phyloP scores from a whole-genome alignment of 176 grass and related monocot genomes.

The Otatea glauca region DNA sequence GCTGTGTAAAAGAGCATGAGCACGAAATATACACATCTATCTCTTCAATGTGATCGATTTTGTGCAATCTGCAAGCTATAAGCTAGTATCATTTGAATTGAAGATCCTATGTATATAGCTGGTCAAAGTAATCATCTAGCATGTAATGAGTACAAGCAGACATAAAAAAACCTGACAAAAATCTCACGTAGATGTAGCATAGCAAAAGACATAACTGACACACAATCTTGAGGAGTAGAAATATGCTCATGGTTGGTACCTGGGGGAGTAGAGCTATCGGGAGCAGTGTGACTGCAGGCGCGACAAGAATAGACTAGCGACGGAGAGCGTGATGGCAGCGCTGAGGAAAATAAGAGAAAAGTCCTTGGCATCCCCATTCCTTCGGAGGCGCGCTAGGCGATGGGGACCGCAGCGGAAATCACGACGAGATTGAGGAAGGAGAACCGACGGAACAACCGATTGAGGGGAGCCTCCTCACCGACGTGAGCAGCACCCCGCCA shows the following conservation, averaged over 20 bases:
- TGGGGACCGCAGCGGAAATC: no score
- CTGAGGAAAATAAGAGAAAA: slow-evolving; percentile 60
- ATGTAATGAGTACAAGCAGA: neutral
- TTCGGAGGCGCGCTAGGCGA: neutral
- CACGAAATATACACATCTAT: no score
- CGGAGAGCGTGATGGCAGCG: slow-evolving; percentile 62
- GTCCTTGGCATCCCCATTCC: slow-evolving; percentile 41
- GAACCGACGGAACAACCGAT: no score
- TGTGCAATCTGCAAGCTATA: no score
- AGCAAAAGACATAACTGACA: neutral
- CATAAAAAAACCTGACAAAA: slow-evolving; percentile 7
- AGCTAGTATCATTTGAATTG: no score
- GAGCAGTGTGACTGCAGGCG: slow-evolving; percentile 46
- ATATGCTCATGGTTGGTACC: slow-evolving; percentile 39
- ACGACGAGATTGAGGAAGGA: no score
- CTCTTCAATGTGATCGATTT: no score
- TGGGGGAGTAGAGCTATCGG: slow-evolving; percentile 22
- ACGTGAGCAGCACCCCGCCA: no score
- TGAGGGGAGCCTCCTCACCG: no score
- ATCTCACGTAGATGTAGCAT: neutral
- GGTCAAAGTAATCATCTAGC: slow-evolving; percentile 13
- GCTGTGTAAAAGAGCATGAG: no score
- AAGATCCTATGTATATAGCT: no score
- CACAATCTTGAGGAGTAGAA: neutral
- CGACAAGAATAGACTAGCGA: slow-evolving; percentile 68